A percentile compares a stretch with the other conserved stretches of the same genome.
Conservation (phyloP, 768 basidiomycete genomes). For the Trametes meyenii region DNA sequence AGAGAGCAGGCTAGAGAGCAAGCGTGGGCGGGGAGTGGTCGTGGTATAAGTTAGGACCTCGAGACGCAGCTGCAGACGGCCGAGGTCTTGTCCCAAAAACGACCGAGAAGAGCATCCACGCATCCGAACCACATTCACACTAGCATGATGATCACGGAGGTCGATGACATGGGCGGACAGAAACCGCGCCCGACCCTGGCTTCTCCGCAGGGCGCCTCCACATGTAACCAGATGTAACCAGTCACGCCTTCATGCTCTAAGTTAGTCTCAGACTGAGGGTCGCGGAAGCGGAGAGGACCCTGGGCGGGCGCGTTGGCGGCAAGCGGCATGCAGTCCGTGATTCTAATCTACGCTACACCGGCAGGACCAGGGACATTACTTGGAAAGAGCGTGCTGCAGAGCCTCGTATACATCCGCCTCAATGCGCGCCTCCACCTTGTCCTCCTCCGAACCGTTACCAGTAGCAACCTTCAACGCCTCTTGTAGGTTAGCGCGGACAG, state of each 20-base stretch:
- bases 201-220: neutral
- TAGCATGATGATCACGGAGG: neutral
- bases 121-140: constrained; percentile 6
- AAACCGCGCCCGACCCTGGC: neutral
- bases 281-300: too few relatives aligned
- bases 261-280: neutral
- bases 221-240: neutral
- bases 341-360: constrained; percentile 17
- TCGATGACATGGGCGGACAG: constrained; percentile 2
- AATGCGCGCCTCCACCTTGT: constrained; percentile 90
- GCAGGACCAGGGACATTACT: constrained; percentile 34
- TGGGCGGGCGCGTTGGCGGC: neutral
- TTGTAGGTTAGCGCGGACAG: constrained; percentile 84
- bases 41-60: neutral
- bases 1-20: too few relatives aligned
- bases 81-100: neutral
- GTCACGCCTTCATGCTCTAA: neutral
- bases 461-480: constrained; percentile 82
- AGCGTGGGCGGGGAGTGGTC: too few relatives aligned
- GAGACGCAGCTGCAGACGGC: too few relatives aligned
- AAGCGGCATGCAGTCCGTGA: constrained; percentile 1
- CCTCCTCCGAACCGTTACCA: constrained; percentile 88
- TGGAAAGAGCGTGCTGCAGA: constrained; percentile 80
- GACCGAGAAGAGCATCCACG: neutral
- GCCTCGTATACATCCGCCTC: constrained; percentile 98